Conservation (phyloP, 306 rosid species). For the Ochetophila trinervis region DNA sequence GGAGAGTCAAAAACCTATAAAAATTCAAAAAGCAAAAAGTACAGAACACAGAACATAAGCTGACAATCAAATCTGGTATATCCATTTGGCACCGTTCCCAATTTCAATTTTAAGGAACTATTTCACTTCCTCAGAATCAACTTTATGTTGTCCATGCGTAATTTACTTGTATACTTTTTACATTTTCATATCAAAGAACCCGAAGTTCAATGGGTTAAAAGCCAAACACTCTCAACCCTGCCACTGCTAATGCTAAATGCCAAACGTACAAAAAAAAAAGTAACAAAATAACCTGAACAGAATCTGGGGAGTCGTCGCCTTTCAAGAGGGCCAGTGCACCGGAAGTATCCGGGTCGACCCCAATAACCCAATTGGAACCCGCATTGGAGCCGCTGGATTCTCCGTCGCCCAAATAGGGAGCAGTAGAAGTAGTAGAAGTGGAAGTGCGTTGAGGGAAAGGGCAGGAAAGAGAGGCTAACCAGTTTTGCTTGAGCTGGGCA, state of each 20-base stretch:
- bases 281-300: constrained; percentile 56
- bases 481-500: constrained; percentile 59
- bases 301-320: constrained; percentile 31
- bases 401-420: constrained; percentile 1
- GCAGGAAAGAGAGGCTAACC: constrained; percentile 79
- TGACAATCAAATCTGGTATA: neutral
- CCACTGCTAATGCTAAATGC: too few relatives aligned
- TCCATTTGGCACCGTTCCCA: neutral
- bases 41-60: neutral
- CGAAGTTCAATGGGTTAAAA: too few relatives aligned
- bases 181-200: too few relatives aligned
- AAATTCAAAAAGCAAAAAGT: constrained; percentile 1
- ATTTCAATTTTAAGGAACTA: too few relatives aligned
- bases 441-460: constrained; percentile 33
- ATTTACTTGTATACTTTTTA: too few relatives aligned
- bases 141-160: too few relatives aligned
- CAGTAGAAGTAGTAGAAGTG: constrained; percentile 15
- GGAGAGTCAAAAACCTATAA: constrained; percentile 80
- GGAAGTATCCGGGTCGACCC: constrained; percentile 77
- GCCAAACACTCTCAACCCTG: too few relatives aligned
- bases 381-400: constrained; percentile 17
- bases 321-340: constrained; percentile 82
- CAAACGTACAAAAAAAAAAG: neutral
- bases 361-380: constrained; percentile 56
- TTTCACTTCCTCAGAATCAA: too few relatives aligned